Conservation (phyloP, 139 green algal genomes). For the Pleodorina starrii region DNA sequence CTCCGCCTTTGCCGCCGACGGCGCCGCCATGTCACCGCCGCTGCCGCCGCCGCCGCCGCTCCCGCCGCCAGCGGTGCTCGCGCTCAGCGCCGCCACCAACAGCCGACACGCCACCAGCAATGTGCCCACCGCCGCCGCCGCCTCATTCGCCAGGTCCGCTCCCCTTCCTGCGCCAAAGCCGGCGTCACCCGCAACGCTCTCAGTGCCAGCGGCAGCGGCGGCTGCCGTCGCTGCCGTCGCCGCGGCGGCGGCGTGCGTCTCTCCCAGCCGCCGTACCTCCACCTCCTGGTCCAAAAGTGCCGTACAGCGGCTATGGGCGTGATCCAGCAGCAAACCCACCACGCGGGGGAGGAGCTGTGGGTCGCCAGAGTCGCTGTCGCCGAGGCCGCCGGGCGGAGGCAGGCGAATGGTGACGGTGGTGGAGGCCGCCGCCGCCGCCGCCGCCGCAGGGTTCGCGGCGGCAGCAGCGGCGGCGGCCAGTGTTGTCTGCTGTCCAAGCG, state of each 20-base stretch:
- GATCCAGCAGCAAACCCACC: conserved; percentile 27
- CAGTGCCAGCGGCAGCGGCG: background rate
- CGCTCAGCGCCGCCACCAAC: conserved; percentile 18
- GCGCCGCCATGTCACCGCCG: background rate
- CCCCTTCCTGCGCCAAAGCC: background rate
- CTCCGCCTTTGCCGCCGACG: background rate
- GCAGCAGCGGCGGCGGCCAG: background rate
- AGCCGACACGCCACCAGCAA: conserved; percentile 32
- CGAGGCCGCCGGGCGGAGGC: background rate
- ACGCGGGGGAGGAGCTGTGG: conserved; percentile 45
- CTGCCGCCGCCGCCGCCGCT: background rate
- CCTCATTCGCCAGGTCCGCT: conserved; percentile 10
- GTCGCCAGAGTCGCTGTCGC: background rate
- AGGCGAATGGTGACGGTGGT: background rate
- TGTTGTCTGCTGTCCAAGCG: background rate
- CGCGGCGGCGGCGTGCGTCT: background rate
- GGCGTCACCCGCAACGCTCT: background rate
- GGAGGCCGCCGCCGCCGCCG: conserved; percentile 25
- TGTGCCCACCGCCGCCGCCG: conserved; percentile 16
- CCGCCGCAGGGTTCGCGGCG: background rate
- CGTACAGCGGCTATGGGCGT: background rate
- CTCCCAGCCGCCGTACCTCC: conserved; percentile 3
- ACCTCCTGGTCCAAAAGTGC: background rate
- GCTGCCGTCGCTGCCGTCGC: background rate
- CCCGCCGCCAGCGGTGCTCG: background rate